Percentiles rank a stretch among this genome's conserved stretches.
Evolutionary conservation across 495 filamentous ascomycete species (phyloP).

Genomic region (Penicillium paxilli): DNA sequence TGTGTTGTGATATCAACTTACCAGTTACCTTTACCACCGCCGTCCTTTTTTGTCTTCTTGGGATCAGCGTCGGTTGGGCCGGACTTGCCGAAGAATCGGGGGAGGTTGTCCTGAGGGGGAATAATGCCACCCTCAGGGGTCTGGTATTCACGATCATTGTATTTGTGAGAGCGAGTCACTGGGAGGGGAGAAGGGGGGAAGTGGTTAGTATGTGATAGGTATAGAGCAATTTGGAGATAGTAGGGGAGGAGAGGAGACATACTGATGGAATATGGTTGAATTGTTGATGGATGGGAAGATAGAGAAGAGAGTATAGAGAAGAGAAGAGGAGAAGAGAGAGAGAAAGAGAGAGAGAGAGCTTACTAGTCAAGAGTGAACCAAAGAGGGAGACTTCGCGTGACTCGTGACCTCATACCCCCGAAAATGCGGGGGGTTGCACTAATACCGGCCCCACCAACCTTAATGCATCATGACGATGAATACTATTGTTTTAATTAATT

Average conservation of each 20-base stretch:
- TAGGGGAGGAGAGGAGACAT: neutral
- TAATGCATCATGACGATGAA: slow-evolving; percentile 8
- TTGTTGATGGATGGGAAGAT: neutral
- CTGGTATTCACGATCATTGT: slow-evolving; percentile 82
- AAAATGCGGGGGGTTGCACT: slow-evolving; percentile 22
- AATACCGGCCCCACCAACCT: slow-evolving; percentile 22
- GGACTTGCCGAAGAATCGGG: slow-evolving; percentile 88
- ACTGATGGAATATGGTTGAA: slow-evolving; percentile 4
- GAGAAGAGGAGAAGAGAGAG: neutral
- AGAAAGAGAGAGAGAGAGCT: neutral
- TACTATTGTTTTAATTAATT: neutral
- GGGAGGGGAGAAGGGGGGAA: no score
- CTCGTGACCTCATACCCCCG: slow-evolving; percentile 25
- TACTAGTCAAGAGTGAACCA: neutral
- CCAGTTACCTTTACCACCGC: slow-evolving; percentile 92
- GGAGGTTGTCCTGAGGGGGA: slow-evolving; percentile 66
- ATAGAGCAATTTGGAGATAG: neutral
- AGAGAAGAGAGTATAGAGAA: neutral
- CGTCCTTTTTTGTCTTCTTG: slow-evolving; percentile 95
- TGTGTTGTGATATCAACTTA: slow-evolving; percentile 41
- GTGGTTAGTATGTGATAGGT: neutral
- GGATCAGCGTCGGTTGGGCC: slow-evolving; percentile 81
- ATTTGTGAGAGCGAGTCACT: slow-evolving; percentile 97
- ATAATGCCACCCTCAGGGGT: slow-evolving; percentile 57
- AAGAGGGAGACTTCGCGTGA: slow-evolving; percentile 7